Evolutionary conservation across 2,329 filamentous ascomycete genomes (phyloP), one percentile per base, ranked within the genome.

Genomic region (Fusarium scirpi): DNA sequence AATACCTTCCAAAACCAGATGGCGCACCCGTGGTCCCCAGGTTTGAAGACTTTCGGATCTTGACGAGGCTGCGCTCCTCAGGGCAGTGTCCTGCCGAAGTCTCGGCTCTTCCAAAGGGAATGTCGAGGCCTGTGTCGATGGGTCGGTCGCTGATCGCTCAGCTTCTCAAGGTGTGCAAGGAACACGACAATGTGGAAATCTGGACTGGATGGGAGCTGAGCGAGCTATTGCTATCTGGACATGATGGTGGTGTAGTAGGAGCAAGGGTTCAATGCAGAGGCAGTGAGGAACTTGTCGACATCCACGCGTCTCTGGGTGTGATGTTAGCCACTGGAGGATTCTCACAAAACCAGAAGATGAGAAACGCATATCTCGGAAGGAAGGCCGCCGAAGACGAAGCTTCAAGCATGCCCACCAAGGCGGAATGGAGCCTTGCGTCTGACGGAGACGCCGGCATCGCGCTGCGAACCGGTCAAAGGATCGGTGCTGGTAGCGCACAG

Each of bases 331-430:
- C 51, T 4, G 51, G 51, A 54, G 51, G 51, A 2, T 54, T 54
- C 25, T 54, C 51, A 2, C 38, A 44, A n/a, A 54, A 54, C 40
- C 51, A 54, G 27, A 20, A 45, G 12, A 54, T 54, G 51, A 54
- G 51, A 16, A 25, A 54, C 44, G 10, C 51, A 32, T 54, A 32
- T 18, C 25, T 54, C 8, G 27, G 18, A 15, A 20, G 18, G 20
- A 13, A 16, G 41, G 5, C 24, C n/a, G 6, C 46, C 7, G 8
- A 10, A 6, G 8, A 24, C 20, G 20, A 29, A 49, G 24, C 30
- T 25, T 12, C 47, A 4, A 18, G n/a, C 11, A 34, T 41, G 24
- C 0, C 7, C 12, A 41, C 51, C 51, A 44, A 12, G 40, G 9
- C 51, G 15, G 51, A 24, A 44, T 54, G 51, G 51, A 54, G 51